Conservation (phyloP, 768 basidiomycete species). For the Chalciporus pseudorubinellus region DNA sequence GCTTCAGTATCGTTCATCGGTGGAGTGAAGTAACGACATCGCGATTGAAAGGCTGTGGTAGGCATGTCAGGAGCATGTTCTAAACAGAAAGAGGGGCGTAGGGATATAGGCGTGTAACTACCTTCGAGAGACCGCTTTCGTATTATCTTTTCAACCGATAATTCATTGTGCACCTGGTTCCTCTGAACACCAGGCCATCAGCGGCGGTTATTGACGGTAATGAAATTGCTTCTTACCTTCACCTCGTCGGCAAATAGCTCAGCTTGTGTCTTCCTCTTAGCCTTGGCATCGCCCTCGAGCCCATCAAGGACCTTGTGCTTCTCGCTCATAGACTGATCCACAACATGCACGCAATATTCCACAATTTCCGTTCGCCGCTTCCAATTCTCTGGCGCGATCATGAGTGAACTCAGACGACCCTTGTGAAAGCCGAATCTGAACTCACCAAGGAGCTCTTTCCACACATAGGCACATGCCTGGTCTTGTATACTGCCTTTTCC, state of each 20-base stretch:
- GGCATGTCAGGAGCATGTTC: constrained; percentile 15
- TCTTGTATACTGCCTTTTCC: constrained; percentile 60
- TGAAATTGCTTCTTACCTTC: constrained; percentile 50
- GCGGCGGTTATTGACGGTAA: constrained; percentile 29
- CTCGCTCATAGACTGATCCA: constrained; percentile 61
- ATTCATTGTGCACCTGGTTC: constrained; percentile 73
- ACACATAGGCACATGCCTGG: constrained; percentile 70
- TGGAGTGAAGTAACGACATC: constrained; percentile 77
- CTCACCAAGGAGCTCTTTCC: constrained; percentile 78
- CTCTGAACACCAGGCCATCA: constrained; percentile 43
- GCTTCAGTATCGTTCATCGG: constrained; percentile 58
- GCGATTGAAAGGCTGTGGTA: constrained; percentile 65
- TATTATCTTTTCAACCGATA: constrained; percentile 69
- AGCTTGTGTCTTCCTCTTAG: constrained; percentile 52
- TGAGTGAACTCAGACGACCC: constrained; percentile 18
- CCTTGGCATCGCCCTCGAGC: constrained; percentile 42
- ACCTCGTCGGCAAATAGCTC: constrained; percentile 65
- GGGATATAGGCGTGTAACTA: constrained; percentile 32
- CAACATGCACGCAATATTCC: constrained; percentile 68
- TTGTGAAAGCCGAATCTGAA: constrained; percentile 10
- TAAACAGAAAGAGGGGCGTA: constrained; percentile 11
- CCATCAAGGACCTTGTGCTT: constrained; percentile 47
- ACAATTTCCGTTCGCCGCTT: constrained; percentile 70
- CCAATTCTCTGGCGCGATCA: constrained; percentile 54
- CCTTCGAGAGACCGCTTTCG: constrained; percentile 70